phyloP scores from a whole-genome alignment of 2,329 filamentous ascomycete genomes.

The Podosphaera fusca region DNA sequence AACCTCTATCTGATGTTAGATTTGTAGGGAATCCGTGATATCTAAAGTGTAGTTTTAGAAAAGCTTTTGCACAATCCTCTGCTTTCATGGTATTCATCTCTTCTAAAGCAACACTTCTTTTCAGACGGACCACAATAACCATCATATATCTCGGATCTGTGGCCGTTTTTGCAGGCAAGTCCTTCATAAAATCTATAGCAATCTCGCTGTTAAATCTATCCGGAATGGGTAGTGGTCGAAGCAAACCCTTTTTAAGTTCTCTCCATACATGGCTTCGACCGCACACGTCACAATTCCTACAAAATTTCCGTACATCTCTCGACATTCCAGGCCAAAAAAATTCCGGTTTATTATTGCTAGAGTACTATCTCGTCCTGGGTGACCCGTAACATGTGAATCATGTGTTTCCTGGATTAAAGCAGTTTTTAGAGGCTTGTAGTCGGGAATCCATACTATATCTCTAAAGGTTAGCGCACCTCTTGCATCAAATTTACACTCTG shows the following conservation, averaged over 20 bases:
- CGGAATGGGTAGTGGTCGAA: neutral
- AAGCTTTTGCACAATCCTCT: neutral
- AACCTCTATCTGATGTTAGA: neutral
- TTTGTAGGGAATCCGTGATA: neutral
- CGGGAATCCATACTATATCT: neutral
- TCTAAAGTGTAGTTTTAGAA: neutral
- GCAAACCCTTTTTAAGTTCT: neutral
- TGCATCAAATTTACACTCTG: neutral
- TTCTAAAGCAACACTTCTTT: neutral
- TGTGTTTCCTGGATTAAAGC: neutral
- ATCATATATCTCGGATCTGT: neutral
- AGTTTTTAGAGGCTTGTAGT: neutral
- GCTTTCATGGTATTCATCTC: neutral
- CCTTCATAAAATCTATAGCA: neutral
- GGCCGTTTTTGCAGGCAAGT: neutral
- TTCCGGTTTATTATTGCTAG: neutral
- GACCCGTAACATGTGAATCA: neutral
- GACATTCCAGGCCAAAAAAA: neutral
- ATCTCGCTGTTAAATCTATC: neutral
- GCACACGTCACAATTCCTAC: neutral
- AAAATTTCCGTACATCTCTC: neutral
- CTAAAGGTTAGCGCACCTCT: neutral
- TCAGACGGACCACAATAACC: neutral
- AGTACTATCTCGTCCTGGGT: neutral
- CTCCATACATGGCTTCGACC: neutral